Conservation (phyloP, 768 basidiomycete genomes). For the Lenzites betulinus region DNA sequence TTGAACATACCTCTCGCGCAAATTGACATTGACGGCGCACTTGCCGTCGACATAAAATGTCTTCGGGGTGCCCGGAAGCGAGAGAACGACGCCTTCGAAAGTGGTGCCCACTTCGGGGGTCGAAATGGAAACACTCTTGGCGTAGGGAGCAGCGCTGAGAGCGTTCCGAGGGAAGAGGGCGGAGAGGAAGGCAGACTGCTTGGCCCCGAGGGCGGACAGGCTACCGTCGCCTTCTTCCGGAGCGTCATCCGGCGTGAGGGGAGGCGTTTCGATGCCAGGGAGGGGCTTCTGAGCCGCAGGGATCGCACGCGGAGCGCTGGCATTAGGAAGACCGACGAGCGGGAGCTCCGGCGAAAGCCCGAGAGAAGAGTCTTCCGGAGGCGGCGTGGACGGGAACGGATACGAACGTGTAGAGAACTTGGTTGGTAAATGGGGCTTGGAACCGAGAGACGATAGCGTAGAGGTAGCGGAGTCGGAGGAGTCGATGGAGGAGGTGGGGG, state of each 20-base stretch:
- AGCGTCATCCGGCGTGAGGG: constrained; percentile 74
- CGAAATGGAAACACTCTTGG: constrained; percentile 74
- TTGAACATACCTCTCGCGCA: constrained; percentile 73
- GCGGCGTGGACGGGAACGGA: constrained; percentile 35
- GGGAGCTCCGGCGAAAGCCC: constrained; percentile 20
- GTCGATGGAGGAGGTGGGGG: constrained; percentile 40
- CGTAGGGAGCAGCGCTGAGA: constrained; percentile 64
- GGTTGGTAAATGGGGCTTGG: constrained; percentile 22
- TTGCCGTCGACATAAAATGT: constrained; percentile 87
- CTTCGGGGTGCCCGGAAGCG: constrained; percentile 67
- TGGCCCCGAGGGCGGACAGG: constrained; percentile 43
- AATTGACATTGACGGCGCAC: constrained; percentile 73
- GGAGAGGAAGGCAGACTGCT: constrained; percentile 66
- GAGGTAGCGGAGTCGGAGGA: constrained; percentile 32
- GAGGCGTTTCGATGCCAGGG: constrained; percentile 63
- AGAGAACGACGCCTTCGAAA: constrained; percentile 80
- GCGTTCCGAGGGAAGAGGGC: constrained; percentile 77
- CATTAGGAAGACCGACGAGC: constrained; percentile 12
- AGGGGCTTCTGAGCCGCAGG: constrained; percentile 20
- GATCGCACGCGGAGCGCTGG: constrained; percentile 32
- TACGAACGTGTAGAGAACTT: constrained; percentile 15
- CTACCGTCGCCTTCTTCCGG: constrained; percentile 48
- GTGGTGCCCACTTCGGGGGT: constrained; percentile 65
- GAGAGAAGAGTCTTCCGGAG: constrained; percentile 24
- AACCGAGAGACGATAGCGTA: constrained; percentile 41